Percentiles rank a stretch among this genome's conserved stretches.
phyloP scores from a whole-genome alignment of 1,139 yeast species.

The Wickerhamomyces sp. region DNA sequence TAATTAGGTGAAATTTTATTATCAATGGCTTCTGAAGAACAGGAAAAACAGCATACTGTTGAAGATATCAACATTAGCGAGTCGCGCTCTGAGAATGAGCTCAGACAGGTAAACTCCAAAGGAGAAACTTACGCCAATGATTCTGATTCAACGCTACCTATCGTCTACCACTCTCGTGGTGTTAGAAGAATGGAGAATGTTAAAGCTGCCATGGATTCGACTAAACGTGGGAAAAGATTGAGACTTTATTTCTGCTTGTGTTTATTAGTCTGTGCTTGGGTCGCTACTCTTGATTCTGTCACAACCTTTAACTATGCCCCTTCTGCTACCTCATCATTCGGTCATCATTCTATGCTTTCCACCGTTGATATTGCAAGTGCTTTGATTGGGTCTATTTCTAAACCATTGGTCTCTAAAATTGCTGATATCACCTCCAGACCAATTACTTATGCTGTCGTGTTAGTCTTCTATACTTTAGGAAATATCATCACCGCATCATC shows the following conservation, averaged over 20 bases:
- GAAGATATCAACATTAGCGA: neutral
- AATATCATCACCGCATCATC: slow-evolving; percentile 28
- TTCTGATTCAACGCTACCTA: neutral
- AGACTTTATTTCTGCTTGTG: slow-evolving; percentile 22
- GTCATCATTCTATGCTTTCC: slow-evolving; percentile 32
- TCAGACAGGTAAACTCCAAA: neutral
- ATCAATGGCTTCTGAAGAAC: neutral
- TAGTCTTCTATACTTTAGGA: slow-evolving; percentile 29
- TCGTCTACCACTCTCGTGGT: slow-evolving; percentile 26
- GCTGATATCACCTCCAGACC: slow-evolving; percentile 32
- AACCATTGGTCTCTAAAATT: slow-evolving; percentile 30
- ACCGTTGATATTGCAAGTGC: slow-evolving; percentile 31
- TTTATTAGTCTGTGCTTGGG: slow-evolving; percentile 36
- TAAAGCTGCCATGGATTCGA: slow-evolving; percentile 22
- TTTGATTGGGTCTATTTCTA: slow-evolving; percentile 28
- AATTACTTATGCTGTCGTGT: slow-evolving; percentile 22
- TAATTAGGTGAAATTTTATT: no score
- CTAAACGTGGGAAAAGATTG: slow-evolving; percentile 12
- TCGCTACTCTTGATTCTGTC: slow-evolving; percentile 33
- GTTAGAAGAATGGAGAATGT: slow-evolving; percentile 30
- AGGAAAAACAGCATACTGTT: neutral
- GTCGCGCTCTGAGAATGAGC: neutral
- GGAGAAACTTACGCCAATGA: no score
- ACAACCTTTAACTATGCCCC: slow-evolving; percentile 33
- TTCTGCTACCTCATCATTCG: slow-evolving; percentile 32